A percentile compares a stretch with the other conserved stretches of the same genome.
Conservation (phyloP, 306 rosid species). For the Gynostemma pentaphyllum region DNA sequence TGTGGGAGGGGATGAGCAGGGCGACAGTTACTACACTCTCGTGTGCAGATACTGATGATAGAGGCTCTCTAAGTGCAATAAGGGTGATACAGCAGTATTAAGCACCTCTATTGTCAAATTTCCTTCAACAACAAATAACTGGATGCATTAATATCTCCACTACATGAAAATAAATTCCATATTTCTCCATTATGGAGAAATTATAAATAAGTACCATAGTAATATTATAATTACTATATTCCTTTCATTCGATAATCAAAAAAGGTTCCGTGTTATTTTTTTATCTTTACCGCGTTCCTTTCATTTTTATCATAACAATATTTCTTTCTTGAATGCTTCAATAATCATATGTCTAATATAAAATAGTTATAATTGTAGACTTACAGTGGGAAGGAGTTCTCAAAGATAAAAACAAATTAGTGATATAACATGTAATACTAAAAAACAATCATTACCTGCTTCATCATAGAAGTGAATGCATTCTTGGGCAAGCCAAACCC, state of each 20-base stretch:
- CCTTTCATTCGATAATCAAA: too few relatives aligned
- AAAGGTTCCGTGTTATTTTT: too few relatives aligned
- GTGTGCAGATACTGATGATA: not conserved
- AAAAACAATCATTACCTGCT: conserved; percentile 37
- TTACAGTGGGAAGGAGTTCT: not conserved
- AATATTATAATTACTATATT: not conserved
- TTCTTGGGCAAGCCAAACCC: conserved; percentile 84
- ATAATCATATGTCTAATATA: not conserved
- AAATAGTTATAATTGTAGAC: not conserved
- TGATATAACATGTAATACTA: not conserved
- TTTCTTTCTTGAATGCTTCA: not conserved
- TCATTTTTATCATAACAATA: not conserved
- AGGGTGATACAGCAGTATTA: not conserved
- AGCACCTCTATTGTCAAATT: not conserved
- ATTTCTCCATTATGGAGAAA: not conserved
- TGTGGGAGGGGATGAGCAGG: not conserved
- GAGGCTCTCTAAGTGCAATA: not conserved
- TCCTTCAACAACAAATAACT: conserved; percentile 1
- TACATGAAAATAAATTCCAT: not conserved
- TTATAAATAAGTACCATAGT: not conserved
- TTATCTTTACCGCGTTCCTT: not conserved
- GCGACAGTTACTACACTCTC: not conserved
- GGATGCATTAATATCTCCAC: not conserved
- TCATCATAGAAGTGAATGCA: conserved; percentile 88
- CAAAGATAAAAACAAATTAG: not conserved